A percentile compares a stretch with the other conserved stretches of the same genome.
These are phyloP conservation scores for Calonectria pauciramosa DNA, from an alignment of 2,329 filamentous ascomycete species.

Conservation along the genomic window DNA sequence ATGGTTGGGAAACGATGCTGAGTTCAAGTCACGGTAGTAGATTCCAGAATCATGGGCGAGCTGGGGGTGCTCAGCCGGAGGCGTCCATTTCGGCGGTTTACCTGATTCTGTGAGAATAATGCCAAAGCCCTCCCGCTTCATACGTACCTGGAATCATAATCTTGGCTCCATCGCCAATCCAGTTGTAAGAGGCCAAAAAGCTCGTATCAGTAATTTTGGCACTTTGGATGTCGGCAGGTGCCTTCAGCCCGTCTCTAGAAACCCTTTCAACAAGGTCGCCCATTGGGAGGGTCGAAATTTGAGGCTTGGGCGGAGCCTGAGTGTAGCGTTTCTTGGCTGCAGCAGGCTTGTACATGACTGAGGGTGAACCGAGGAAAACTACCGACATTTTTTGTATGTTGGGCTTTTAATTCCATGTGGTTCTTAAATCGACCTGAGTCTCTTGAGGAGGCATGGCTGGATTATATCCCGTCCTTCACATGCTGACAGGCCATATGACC, in stretches of 20 bases:
- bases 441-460: background rate
- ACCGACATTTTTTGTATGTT: too few species aligned
- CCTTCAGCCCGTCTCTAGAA: slow-evolving; percentile 20
- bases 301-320: slow-evolving; percentile 7
- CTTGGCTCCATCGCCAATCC: slow-evolving; percentile 58
- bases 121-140: too few species aligned
- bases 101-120: slow-evolving; percentile 30
- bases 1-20: slow-evolving; percentile 62
- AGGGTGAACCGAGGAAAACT: too few species aligned
- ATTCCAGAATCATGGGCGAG: slow-evolving; percentile 56
- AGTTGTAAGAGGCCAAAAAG: slow-evolving; percentile 64
- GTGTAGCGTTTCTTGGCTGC: background rate
- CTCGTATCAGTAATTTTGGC: slow-evolving; percentile 53
- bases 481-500: background rate
- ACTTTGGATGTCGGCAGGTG: background rate
- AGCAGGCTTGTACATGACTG: background rate
- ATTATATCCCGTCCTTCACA: background rate
- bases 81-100: slow-evolving; percentile 43
- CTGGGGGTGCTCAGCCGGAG: background rate
- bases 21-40: slow-evolving; percentile 69
- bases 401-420: background rate
- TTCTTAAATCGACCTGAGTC: too few species aligned
- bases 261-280: slow-evolving; percentile 42
- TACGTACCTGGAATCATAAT: slow-evolving; percentile 59
- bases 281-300: slow-evolving; percentile 32